Base-by-base conservation (phyloP, 2,329 filamentous ascomycete genomes). In the Alternaria metachromatica region DNA sequence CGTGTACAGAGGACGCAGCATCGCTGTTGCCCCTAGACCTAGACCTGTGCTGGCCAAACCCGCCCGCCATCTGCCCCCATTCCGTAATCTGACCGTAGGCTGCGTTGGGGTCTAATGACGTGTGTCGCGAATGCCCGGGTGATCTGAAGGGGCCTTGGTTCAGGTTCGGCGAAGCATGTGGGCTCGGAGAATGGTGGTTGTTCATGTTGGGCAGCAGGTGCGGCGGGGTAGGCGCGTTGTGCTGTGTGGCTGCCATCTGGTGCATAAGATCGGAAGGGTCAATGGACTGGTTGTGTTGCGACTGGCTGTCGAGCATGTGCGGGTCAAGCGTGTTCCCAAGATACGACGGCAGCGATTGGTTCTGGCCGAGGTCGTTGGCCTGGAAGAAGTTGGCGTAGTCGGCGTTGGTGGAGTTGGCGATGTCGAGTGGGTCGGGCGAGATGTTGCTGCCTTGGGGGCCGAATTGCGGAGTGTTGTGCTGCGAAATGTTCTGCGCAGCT, bases 21-120 rank as follows among this genome's bases (percentile, higher is more conserved):
- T 97, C 95, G n/a, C 94, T 97, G 1, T 93, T 92, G 41, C 88
- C 90, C 74, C 94, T 89, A 12, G 57, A 60, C 30, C 49, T 56
- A 5, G 54, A 60, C 71, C 94, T 88, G 77, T 97, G 95, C n/a
- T 88, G 85, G 69, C 92, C 90, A 75, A 97, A 97, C 63, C 84
- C 55, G 30, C 48, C 49, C n/a, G 83, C 81, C 70, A 86, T 86
- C 75, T 83, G 84, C 33, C 84, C 83, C 88, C 89, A 91, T 65
- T 91, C 88, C 49, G 82, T 81, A 53, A 83, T 81, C 49, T 85
- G 84, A 46, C 85, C 82, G 70, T 86, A 90, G 54, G 87, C 86
- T 3, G 88, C 87, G 67, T 83, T 88, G 6, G 88, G 88, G 66
- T 89, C 88, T 30, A 90, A 80, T 21, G 88, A 90, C 20, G 85